A percentile compares a stretch with the other conserved stretches of the same genome.
phyloP scores from a whole-genome alignment of 1,139 yeast genomes.

The Martiniozyma asiatica region DNA sequence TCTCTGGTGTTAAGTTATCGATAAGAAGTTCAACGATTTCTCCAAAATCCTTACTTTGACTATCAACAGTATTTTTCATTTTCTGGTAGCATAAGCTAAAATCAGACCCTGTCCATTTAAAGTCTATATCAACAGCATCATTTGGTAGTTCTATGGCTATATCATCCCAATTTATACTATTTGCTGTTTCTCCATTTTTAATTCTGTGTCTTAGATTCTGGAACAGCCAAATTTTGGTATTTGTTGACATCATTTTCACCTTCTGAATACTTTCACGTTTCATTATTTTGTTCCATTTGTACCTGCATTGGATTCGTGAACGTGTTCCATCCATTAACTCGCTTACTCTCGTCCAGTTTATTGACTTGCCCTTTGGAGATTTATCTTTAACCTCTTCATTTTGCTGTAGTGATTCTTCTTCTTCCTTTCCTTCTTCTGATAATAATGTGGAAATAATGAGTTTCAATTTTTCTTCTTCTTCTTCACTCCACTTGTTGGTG shows the following conservation, averaged over 20 bases:
- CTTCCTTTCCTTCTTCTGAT: conserved; percentile 18
- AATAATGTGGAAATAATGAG: conserved; percentile 38
- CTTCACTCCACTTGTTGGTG: conserved; percentile 65
- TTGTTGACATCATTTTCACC: conserved; percentile 35
- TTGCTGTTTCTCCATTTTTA: neutral
- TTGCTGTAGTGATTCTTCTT: conserved; percentile 33
- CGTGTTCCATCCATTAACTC: conserved; percentile 83
- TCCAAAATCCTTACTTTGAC: too few relatives aligned
- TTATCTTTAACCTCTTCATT: conserved; percentile 23
- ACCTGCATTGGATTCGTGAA: conserved; percentile 86
- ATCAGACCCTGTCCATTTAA: too few relatives aligned
- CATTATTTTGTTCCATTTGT: conserved; percentile 79
- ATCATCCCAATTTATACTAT: neutral
- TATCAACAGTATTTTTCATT: too few relatives aligned
- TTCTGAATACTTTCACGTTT: conserved; percentile 46
- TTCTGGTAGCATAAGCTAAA: too few relatives aligned
- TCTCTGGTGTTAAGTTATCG: too few relatives aligned
- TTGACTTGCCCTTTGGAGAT: conserved; percentile 22
- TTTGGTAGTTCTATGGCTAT: neutral
- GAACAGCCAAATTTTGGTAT: conserved; percentile 48
- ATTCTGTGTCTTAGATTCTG: conserved; percentile 34
- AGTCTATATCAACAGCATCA: too few relatives aligned
- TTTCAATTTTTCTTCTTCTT: conserved; percentile 56
- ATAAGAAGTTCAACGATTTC: too few relatives aligned
- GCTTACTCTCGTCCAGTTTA: conserved; percentile 86